Conservation (phyloP, 331 rosid genomes). For the Arachis monticola region DNA sequence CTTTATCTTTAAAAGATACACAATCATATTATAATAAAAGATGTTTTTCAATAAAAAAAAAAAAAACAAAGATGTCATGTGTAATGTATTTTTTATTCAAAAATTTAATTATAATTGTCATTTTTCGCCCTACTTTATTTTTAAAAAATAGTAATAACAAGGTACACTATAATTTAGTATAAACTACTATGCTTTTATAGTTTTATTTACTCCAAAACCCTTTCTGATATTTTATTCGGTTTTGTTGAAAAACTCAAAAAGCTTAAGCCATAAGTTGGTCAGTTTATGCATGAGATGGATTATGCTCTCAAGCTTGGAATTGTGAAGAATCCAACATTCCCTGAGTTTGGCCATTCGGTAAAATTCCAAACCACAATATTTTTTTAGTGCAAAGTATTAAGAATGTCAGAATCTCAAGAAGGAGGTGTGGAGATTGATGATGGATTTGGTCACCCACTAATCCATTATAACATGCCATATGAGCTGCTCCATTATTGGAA, state of each 20-base stretch:
- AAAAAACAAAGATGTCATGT: too few relatives aligned
- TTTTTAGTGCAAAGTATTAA: slow-evolving; percentile 44
- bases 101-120: too few relatives aligned
- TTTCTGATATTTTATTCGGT: background rate
- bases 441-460: slow-evolving; percentile 89
- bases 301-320: slow-evolving; percentile 44
- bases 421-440: slow-evolving; percentile 45
- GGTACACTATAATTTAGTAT: too few relatives aligned
- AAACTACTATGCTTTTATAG: too few relatives aligned
- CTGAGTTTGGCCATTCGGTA: slow-evolving; percentile 76
- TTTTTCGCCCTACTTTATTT: too few relatives aligned
- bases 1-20: too few relatives aligned
- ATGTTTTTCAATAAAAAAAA: too few relatives aligned
- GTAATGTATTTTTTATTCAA: too few relatives aligned
- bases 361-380: slow-evolving; percentile 49
- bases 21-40: too few relatives aligned
- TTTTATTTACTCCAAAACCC: too few relatives aligned
- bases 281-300: slow-evolving; percentile 44
- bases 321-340: slow-evolving; percentile 83
- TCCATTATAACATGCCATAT: slow-evolving; percentile 61
- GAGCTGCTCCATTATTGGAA: slow-evolving; percentile 44
- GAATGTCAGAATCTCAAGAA: slow-evolving; percentile 93
- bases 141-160: too few relatives aligned
- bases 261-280: slow-evolving; percentile 37
- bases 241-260: slow-evolving; percentile 40